A percentile compares a stretch with the other conserved stretches of the same genome.
phyloP scores from a whole-genome alignment of 441 rosid species.

The Pelargonium myrrhifolium region DNA sequence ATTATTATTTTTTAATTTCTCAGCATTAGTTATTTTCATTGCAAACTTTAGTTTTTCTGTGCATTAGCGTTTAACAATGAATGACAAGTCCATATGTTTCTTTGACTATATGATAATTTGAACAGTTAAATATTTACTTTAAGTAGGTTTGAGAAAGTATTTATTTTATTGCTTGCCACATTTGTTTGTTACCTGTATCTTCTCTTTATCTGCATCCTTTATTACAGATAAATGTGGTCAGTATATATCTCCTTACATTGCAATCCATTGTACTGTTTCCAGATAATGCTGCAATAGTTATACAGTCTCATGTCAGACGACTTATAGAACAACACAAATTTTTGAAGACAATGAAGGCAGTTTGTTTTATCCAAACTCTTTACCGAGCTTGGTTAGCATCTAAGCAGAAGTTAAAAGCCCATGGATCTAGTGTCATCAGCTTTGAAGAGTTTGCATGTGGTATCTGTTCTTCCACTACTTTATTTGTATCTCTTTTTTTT shows the following conservation, averaged over 20 bases:
- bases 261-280: slow-evolving; percentile 19
- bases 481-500: neutral
- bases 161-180: neutral
- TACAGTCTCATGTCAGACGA: slow-evolving; percentile 58
- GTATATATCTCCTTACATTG: slow-evolving; percentile 14
- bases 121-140: too few relatives aligned
- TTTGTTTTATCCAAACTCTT: slow-evolving; percentile 46
- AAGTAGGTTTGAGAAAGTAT: neutral
- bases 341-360: slow-evolving; percentile 42
- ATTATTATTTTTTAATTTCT: too few relatives aligned
- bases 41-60: neutral
- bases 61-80: neutral
- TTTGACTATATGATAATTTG: neutral
- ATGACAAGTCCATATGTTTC: neutral
- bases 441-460: slow-evolving; percentile 31
- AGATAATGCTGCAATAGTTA: slow-evolving; percentile 57
- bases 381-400: slow-evolving; percentile 48
- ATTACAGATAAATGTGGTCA: slow-evolving; percentile 6
- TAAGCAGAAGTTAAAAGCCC: slow-evolving; percentile 32
- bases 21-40: neutral
- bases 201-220: slow-evolving; percentile 10
- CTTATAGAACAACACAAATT: slow-evolving; percentile 34
- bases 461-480: slow-evolving; percentile 19
- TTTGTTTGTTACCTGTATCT: neutral
- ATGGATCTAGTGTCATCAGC: slow-evolving; percentile 19